Conservation (phyloP, 805 yeast species). For the Candida methanosorbosa region DNA sequence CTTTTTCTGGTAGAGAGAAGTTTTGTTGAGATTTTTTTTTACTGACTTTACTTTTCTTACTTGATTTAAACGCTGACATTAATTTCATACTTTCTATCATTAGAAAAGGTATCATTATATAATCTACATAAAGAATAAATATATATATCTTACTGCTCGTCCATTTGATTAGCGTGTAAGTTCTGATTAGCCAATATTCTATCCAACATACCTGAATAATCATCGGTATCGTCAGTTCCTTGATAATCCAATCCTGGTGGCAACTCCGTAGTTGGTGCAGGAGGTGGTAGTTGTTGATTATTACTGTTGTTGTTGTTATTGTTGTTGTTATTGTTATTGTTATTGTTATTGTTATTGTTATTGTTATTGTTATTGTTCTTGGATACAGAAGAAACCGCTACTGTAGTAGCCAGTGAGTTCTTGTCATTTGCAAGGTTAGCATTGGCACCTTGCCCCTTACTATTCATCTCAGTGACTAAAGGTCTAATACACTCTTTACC, state of each 20-base stretch:
- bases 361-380: not conserved
- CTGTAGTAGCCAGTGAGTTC: not conserved
- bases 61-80: too few relatives aligned
- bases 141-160: too few relatives aligned
- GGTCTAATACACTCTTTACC: constrained; percentile 68
- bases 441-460: not conserved
- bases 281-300: not conserved
- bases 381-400: constrained; percentile 1
- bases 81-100: too few relatives aligned
- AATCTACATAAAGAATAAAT: too few relatives aligned
- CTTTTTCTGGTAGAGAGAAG: too few relatives aligned
- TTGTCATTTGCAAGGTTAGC: not conserved
- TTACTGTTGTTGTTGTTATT: not conserved
- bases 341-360: not conserved
- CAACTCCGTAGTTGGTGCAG: constrained; percentile 1
- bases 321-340: not conserved
- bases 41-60: too few relatives aligned
- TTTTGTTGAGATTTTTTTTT: too few relatives aligned
- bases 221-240: too few relatives aligned
- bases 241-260: not conserved
- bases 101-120: too few relatives aligned
- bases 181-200: too few relatives aligned
- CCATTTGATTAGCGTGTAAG: too few relatives aligned
- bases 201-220: too few relatives aligned
- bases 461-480: constrained; percentile 28